A percentile compares a stretch with the other conserved stretches of the same genome.
Conservation (phyloP, 768 basidiomycete species). For the Boletellus emodensis region DNA sequence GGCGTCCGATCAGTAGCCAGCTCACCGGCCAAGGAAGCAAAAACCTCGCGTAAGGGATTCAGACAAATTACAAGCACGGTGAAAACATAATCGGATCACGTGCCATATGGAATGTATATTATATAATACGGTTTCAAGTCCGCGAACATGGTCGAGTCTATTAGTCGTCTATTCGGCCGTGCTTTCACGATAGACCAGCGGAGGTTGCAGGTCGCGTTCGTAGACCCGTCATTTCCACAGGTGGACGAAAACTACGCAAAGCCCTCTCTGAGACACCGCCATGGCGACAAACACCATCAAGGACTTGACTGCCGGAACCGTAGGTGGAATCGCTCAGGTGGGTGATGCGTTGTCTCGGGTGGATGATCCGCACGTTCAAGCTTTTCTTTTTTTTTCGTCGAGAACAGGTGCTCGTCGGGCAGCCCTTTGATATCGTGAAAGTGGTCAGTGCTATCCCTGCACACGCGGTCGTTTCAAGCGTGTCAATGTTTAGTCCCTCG, state of each 20-base stretch:
- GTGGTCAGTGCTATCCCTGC: slow-evolving; percentile 54
- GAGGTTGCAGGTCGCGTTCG: not conserved
- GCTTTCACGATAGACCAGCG: not conserved
- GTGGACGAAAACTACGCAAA: too few species aligned
- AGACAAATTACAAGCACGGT: not conserved
- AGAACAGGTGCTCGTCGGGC: slow-evolving; percentile 76
- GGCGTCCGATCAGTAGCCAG: slow-evolving; percentile 1
- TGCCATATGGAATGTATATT: not conserved
- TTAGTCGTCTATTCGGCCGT: not conserved
- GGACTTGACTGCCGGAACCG: slow-evolving; percentile 86
- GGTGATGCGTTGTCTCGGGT: slow-evolving; percentile 1
- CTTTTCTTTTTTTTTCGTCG: too few species aligned
- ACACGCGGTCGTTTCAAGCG: not conserved
- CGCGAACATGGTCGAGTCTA: slow-evolving; percentile 3
- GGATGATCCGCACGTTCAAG: not conserved
- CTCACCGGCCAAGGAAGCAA: slow-evolving; percentile 9
- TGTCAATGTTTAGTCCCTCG: slow-evolving; percentile 8
- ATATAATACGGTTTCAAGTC: slow-evolving; percentile 10
- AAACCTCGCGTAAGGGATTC: too few species aligned
- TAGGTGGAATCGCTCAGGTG: slow-evolving; percentile 88
- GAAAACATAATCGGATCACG: slow-evolving; percentile 9
- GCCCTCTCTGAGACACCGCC: slow-evolving; percentile 8
- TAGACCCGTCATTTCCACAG: too few species aligned
- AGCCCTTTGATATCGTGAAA: slow-evolving; percentile 98
- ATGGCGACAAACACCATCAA: slow-evolving; percentile 61